These are phyloP conservation scores for Ambrosiella beaveri DNA, from an alignment of 2,329 filamentous ascomycete genomes.

Conservation along the genomic window DNA sequence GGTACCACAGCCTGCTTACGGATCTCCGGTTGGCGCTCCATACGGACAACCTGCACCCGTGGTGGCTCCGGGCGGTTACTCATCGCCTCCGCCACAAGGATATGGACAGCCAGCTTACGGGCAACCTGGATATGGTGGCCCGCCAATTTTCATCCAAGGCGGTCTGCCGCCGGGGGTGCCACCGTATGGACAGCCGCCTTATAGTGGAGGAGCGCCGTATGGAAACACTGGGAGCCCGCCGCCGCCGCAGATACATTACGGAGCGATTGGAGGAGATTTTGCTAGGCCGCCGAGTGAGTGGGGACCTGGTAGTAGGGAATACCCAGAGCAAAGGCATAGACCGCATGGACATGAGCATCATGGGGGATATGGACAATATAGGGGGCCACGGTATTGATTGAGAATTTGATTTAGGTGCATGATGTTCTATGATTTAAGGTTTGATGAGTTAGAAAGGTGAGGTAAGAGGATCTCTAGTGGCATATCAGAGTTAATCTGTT, in stretches of 20 bases:
- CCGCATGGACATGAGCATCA: neutral
- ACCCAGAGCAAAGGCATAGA: neutral
- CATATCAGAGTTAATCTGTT: no score
- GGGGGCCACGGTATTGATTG: neutral
- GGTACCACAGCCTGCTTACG: neutral
- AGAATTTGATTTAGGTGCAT: neutral
- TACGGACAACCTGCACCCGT: neutral
- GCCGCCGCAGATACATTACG: constrained; percentile 2
- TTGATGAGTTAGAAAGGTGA: no score
- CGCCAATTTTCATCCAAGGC: no score
- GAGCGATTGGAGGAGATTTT: neutral
- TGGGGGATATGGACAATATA: neutral
- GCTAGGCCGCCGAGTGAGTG: neutral
- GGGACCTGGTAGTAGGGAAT: neutral
- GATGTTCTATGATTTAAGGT: no score
- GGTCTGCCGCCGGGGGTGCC: neutral
- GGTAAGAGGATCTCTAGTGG: no score
- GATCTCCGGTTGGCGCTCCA: neutral
- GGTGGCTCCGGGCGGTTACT: neutral
- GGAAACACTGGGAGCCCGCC: neutral
- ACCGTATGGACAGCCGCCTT: neutral
- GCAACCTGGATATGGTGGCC: neutral
- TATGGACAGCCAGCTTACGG: neutral
- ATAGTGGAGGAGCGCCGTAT: neutral
- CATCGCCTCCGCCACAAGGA: neutral